Evolutionary conservation across 2,329 filamentous ascomycete species (phyloP).

Genomic region (Epichloe bromicola): DNA sequence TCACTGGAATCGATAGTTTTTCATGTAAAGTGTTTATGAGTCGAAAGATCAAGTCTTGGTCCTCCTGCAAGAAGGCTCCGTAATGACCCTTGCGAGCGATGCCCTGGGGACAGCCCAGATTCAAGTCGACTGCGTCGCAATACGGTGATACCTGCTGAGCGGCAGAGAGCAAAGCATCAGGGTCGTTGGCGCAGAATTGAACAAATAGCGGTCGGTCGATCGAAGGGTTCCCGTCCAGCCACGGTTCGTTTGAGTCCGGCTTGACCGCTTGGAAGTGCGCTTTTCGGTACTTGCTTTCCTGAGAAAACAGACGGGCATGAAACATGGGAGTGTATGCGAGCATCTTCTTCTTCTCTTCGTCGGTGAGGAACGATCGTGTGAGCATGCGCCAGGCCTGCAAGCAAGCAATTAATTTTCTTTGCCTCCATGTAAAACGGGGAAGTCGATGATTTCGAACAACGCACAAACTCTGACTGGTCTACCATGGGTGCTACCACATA

Average conservation of each 20-base stretch:
- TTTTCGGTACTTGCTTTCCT: constrained; percentile 62
- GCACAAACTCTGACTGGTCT: constrained; percentile 92
- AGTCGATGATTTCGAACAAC: constrained; percentile 19
- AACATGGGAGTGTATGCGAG: constrained; percentile 94
- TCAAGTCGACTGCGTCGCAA: constrained; percentile 92
- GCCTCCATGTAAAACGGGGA: background rate
- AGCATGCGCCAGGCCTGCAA: constrained; percentile 87
- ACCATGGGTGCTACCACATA: constrained; percentile 94
- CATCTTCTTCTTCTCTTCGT: constrained; percentile 48
- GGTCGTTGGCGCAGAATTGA: constrained; percentile 89
- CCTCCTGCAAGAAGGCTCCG: constrained; percentile 88
- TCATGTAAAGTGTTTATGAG: constrained; percentile 74
- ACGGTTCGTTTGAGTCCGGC: constrained; percentile 26
- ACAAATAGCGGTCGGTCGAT: constrained; percentile 86
- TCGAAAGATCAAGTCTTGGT: constrained; percentile 69
- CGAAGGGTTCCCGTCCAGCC: constrained; percentile 75
- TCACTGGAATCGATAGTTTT: constrained; percentile 70
- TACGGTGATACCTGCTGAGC: constrained; percentile 69
- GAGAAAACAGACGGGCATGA: constrained; percentile 77
- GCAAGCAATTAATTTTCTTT: background rate
- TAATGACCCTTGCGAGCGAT: constrained; percentile 88
- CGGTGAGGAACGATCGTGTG: constrained; percentile 76
- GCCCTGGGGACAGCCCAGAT: constrained; percentile 90
- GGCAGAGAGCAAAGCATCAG: constrained; percentile 65
- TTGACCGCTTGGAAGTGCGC: constrained; percentile 64